Percentiles rank a stretch among this genome's conserved stretches.
Evolutionary conservation across 805 yeast species (phyloP).

Genomic region (Spathaspora boniae): DNA sequence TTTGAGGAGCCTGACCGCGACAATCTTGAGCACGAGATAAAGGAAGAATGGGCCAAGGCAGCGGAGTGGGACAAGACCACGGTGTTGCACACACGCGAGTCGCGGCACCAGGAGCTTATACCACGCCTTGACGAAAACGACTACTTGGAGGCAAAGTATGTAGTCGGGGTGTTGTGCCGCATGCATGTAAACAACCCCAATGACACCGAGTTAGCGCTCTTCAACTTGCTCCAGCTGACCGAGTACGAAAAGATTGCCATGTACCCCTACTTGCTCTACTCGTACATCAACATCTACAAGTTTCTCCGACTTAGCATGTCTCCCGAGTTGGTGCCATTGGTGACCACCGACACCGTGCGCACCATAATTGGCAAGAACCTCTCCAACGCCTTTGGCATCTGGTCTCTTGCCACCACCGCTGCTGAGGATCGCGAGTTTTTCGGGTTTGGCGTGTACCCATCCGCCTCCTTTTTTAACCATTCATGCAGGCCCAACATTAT

Average conservation of each 20-base stretch:
- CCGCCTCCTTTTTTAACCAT: constrained; percentile 67
- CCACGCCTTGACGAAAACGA: constrained; percentile 53
- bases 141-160: constrained; percentile 49
- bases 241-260: constrained; percentile 43
- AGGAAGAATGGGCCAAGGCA: constrained; percentile 36
- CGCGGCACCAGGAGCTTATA: constrained; percentile 31
- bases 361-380: constrained; percentile 54
- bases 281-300: constrained; percentile 47
- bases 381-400: constrained; percentile 68
- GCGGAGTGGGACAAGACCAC: constrained; percentile 35
- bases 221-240: constrained; percentile 48
- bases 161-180: constrained; percentile 36
- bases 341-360: constrained; percentile 41
- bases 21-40: constrained; percentile 13
- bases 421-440: constrained; percentile 51
- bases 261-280: constrained; percentile 46
- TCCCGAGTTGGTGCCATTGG: constrained; percentile 23
- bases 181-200: constrained; percentile 10
- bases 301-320: constrained; percentile 43
- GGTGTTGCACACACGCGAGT: no score
- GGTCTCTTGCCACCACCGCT: constrained; percentile 42
- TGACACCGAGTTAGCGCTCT: constrained; percentile 23
- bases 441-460: constrained; percentile 59
- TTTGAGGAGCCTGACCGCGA: constrained; percentile 15
- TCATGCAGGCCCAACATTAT: constrained; percentile 57